Percentiles rank a stretch among this genome's conserved stretches.
These are phyloP conservation scores for Oryza australiensis DNA, from an alignment of 176 grass and related monocot genomes.

Conservation along the genomic window DNA sequence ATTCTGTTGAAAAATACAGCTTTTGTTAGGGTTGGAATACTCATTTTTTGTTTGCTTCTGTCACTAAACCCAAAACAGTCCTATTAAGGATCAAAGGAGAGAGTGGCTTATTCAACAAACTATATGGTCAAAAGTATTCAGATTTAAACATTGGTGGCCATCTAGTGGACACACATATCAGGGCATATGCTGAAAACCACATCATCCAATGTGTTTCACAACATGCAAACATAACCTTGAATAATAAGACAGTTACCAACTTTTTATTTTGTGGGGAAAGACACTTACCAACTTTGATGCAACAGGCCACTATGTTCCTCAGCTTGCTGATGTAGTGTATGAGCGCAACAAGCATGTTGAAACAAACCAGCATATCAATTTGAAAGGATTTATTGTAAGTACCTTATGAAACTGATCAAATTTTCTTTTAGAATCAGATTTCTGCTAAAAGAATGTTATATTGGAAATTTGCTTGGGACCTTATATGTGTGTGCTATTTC, in stretches of 20 bases:
- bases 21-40: background rate
- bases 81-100: conserved; percentile 11
- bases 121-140: conserved; percentile 7
- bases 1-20: conserved; percentile 10
- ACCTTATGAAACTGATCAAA: background rate
- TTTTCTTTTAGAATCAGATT: conserved; percentile 9
- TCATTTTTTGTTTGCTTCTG: conserved; percentile 25
- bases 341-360: conserved; percentile 60
- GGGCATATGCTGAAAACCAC: background rate
- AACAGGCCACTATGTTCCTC: conserved; percentile 86
- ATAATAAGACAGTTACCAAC: conserved; percentile 7
- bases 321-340: conserved; percentile 75
- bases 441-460: background rate
- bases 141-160: conserved; percentile 26
- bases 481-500: background rate
- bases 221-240: conserved; percentile 23
- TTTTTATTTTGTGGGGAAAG: background rate
- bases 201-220: conserved; percentile 3
- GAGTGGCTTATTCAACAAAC: background rate
- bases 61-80: background rate
- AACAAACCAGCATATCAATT: conserved; percentile 46
- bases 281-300: conserved; percentile 1
- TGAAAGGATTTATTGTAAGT: conserved; percentile 86
- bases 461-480: background rate
- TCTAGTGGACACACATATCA: conserved; percentile 3